Evolutionary conservation across 495 filamentous ascomycete genomes (phyloP), one percentile per base, ranked within the genome.

Genomic region (Penicillium crystallinum): DNA sequence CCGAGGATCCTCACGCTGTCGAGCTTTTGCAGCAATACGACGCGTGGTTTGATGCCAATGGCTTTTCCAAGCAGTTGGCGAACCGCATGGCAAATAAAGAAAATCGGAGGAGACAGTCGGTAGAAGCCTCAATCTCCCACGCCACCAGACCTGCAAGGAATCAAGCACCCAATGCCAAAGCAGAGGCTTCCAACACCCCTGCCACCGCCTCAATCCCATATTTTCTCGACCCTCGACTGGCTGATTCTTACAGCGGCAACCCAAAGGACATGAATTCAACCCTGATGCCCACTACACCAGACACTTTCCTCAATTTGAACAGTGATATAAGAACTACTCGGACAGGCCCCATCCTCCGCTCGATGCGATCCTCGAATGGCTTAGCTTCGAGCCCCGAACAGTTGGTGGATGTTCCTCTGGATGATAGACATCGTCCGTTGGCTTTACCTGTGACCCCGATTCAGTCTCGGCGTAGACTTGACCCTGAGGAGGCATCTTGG

Each of bases 81-180:
- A 82, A 87, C 34, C 81, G 91, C 19, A 77, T 91, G 74, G 72
- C 75, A 4, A 75, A 81, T 37, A 93, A 91, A 68, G 83, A 90
- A 23, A 76, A 79, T 45, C 88, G 82, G 62, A 81, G 58, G 52
- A 68, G 54, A 44, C 71, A 63, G 43, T 44, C 59, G 6, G 62
- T 60, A 17, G 53, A 43, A 10, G 60, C 69, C 18, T 36, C 36
- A 29, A 37, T 3, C 2, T 18, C 34, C 41, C 37, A 25, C 12
- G n/a, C 7, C 30, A 22, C n/a, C 21, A 11, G 11, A 46, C 31
- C n/a, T n/a, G 47, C 46, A 46, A 12, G 45, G 25, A 48, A 29
- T 22, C 56, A 2, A 33, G 19, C 25, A 19, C 23, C 19, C 19
- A 33, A n/a, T 8, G 22, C 37, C 14, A 33, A 44, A 11, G 36